Evolutionary conservation across 148 eudicot species (phyloP), one percentile per base, ranked within the genome.

Genomic region (Rhododendron ferrugineum): DNA sequence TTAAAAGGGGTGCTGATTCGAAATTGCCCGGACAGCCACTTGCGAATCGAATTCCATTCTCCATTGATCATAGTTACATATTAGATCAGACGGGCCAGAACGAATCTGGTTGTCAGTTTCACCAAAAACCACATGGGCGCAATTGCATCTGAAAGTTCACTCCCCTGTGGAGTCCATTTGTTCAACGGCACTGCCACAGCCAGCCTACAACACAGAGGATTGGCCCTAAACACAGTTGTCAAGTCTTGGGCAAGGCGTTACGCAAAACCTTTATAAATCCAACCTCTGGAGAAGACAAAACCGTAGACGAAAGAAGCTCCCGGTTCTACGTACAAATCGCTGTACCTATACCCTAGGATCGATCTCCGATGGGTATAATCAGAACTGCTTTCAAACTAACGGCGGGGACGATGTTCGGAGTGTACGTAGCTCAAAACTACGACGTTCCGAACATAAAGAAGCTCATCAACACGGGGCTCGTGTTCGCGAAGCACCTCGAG

Each of bases 371-470:
- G 94, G 93, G 94, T 1, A 37, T 92, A 7, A 85, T 92, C 50
- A 86, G 58, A 64, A 89, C 89, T 83, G 44, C 84, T 73, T 91
- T 91, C 87, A 52, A 85, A 18, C 86, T 91, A 86, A 84, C 88
- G 84, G 23, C 76, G 64, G 94, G 94, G 11, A 88, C 93, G 11
- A 66, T 82, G 28, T 86, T 64, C 52, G 93, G 94, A 11, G 87
- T 92, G 32, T 92, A 92, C 86, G 49, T 90, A 20, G 94, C 94
- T 30, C 93, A 92, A 83, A 92, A 91, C 74, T 91, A 91, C 88
- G 84, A 86, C 82, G 90, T 91, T 28, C 93, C 91, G 58, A 89
- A 91, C 83, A 82, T 91, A 8, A 85, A 78, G 56, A 90, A 91
- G 91, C 91, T 91, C 47, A 40, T 84, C 83, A 88, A 87, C 62